Conservation (phyloP, 2,329 filamentous ascomycete species). For the Hypomyces rosellus region DNA sequence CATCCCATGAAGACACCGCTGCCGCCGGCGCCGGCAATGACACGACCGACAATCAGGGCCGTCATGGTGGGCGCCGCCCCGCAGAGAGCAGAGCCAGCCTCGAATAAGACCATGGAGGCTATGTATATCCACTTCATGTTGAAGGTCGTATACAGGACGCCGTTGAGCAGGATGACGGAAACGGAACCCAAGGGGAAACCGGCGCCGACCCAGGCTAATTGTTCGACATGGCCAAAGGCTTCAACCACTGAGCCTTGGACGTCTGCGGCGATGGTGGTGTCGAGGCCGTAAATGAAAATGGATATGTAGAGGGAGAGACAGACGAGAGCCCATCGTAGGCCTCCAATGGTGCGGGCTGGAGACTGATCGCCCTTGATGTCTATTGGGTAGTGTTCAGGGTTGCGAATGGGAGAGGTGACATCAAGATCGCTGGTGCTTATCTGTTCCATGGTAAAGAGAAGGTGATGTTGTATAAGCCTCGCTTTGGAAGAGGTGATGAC, state of each 20-base stretch:
- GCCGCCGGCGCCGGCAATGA: constrained; percentile 36
- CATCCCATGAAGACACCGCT: constrained; percentile 32
- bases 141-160: constrained; percentile 36
- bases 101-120: constrained; percentile 19
- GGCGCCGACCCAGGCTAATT: constrained; percentile 36
- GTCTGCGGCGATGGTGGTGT: constrained; percentile 46
- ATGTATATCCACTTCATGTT: constrained; percentile 37
- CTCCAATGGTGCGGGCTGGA: neutral
- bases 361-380: no score
- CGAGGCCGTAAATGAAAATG: constrained; percentile 15
- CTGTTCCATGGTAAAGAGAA: no score
- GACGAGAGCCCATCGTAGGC: constrained; percentile 8
- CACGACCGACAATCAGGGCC: constrained; percentile 39
- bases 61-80: constrained; percentile 37
- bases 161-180: constrained; percentile 29
- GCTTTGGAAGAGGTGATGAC: no score
- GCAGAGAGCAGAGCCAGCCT: constrained; percentile 29
- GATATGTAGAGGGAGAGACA: constrained; percentile 7
- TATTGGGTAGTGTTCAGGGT: no score
- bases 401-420: no score
- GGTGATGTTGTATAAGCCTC: no score
- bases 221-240: constrained; percentile 29
- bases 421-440: no score
- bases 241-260: constrained; percentile 36
- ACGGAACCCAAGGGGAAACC: constrained; percentile 36